Evolutionary conservation across 768 basidiomycete genomes (phyloP).

Genomic region (Suillus luteus): DNA sequence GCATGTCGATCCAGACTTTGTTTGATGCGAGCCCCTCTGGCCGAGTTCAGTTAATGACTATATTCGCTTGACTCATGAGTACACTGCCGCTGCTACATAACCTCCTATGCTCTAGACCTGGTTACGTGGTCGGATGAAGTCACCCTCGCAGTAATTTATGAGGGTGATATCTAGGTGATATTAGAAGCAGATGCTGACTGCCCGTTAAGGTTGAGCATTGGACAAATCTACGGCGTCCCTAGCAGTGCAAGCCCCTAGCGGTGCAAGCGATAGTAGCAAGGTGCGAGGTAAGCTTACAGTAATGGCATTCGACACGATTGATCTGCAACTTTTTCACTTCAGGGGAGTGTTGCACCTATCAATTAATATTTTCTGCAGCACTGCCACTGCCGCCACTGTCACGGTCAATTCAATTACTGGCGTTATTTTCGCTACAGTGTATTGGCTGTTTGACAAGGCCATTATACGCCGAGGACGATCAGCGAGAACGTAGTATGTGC

Average conservation of each 20-base stretch:
- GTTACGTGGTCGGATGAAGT: constrained; percentile 45
- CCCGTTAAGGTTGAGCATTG: constrained; percentile 58
- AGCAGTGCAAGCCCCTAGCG: constrained; percentile 37
- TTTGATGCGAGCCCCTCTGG: neutral
- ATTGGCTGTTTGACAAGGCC: constrained; percentile 50
- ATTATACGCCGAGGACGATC: constrained; percentile 52
- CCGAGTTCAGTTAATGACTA: constrained; percentile 51
- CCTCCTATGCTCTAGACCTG: constrained; percentile 58
- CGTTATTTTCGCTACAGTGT: constrained; percentile 38
- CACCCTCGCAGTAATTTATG: constrained; percentile 60
- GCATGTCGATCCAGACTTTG: constrained; percentile 24
- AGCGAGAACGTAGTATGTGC: constrained; percentile 42
- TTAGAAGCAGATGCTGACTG: constrained; percentile 10
- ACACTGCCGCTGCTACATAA: constrained; percentile 63
- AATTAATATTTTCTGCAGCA: constrained; percentile 4
- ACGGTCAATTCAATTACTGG: constrained; percentile 18
- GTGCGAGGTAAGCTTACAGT: constrained; percentile 50
- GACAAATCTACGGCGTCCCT: constrained; percentile 45
- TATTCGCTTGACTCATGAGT: constrained; percentile 54
- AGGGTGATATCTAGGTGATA: constrained; percentile 70
- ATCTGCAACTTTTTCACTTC: constrained; percentile 14
- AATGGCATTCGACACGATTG: constrained; percentile 1
- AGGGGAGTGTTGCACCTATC: constrained; percentile 30
- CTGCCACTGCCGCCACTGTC: constrained; percentile 7
- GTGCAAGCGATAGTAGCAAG: constrained; percentile 58